A percentile compares a stretch with the other conserved stretches of the same genome.
Conservation (phyloP, 1,284 basidiomycete species). For the Afroboletus lepidellus region DNA sequence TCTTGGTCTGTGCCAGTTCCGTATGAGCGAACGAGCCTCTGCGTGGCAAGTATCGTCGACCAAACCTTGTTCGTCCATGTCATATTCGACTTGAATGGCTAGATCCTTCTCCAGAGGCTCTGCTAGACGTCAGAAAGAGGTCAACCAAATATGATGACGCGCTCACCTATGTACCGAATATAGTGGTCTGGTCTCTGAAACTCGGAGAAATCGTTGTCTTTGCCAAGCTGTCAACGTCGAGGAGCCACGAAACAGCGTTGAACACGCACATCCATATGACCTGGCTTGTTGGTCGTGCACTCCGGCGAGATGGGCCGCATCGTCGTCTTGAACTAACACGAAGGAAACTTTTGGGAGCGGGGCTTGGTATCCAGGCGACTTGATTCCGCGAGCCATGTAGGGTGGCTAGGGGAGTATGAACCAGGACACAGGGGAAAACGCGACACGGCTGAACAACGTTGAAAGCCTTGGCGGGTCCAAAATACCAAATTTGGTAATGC, state of each 20-base stretch:
- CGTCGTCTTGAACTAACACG: constrained; percentile 56
- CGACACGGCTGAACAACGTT: constrained; percentile 11
- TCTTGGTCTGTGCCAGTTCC: constrained; percentile 71
- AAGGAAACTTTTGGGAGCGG: constrained; percentile 62
- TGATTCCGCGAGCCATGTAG: constrained; percentile 38
- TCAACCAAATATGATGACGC: not conserved
- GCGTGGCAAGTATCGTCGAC: constrained; percentile 10
- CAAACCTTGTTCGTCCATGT: constrained; percentile 98
- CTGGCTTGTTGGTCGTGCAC: constrained; percentile 53
- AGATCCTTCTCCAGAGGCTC: constrained; percentile 94
- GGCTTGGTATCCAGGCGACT: constrained; percentile 36
- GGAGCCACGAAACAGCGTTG: not conserved
- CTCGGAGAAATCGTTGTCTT: constrained; percentile 80
- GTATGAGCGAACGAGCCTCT: not conserved
- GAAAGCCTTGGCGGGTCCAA: constrained; percentile 2
- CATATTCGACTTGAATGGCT: constrained; percentile 94
- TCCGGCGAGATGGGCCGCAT: constrained; percentile 51
- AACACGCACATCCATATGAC: constrained; percentile 58
- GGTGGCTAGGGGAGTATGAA: constrained; percentile 1
- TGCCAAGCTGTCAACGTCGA: constrained; percentile 9
- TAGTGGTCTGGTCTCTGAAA: constrained; percentile 83
- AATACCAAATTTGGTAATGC: constrained; percentile 21
- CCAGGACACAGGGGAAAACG: constrained; percentile 21
- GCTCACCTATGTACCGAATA: constrained; percentile 83
- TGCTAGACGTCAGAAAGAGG: constrained; percentile 33